Conservation (phyloP, 176 grass and related monocot genomes). For the Pontederia crassipes region DNA sequence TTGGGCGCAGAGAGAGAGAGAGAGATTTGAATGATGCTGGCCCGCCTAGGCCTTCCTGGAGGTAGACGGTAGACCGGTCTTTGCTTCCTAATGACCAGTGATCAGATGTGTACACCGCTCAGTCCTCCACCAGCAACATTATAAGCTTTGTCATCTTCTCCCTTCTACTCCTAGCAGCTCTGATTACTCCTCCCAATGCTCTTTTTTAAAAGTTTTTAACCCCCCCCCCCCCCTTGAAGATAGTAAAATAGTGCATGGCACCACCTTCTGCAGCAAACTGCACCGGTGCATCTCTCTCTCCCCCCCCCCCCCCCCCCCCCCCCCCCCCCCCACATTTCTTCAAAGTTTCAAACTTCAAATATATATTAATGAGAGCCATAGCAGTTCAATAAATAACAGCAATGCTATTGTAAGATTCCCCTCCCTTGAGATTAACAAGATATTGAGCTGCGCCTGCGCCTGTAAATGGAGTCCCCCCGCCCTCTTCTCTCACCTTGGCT, state of each 20-base stretch:
- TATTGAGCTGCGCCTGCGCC: constrained; percentile 1
- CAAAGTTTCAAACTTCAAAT: not conserved
- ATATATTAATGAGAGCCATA: no score
- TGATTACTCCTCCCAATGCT: constrained; percentile 25
- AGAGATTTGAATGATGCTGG: constrained; percentile 38
- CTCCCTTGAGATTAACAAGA: constrained; percentile 24
- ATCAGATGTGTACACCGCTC: constrained; percentile 17
- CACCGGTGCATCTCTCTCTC: not conserved
- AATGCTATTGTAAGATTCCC: constrained; percentile 22
- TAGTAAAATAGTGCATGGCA: constrained; percentile 31
- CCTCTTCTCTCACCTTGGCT: constrained; percentile 8
- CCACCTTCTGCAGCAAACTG: not conserved
- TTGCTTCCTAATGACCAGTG: constrained; percentile 20
- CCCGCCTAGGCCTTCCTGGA: constrained; percentile 10
- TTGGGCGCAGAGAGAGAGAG: constrained; percentile 1
- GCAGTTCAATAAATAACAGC: constrained; percentile 5
- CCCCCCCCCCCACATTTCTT: no score
- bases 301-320: not conserved
- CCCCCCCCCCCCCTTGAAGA: constrained; percentile 24
- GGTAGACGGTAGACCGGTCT: constrained; percentile 52
- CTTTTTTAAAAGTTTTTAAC: not conserved
- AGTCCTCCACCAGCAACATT: constrained; percentile 14
- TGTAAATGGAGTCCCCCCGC: constrained; percentile 24
- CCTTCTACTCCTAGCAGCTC: constrained; percentile 25
- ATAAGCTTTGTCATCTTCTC: constrained; percentile 41